Evolutionary conservation across 2,329 filamentous ascomycete species (phyloP).

Genomic region (Xylaria sp.): DNA sequence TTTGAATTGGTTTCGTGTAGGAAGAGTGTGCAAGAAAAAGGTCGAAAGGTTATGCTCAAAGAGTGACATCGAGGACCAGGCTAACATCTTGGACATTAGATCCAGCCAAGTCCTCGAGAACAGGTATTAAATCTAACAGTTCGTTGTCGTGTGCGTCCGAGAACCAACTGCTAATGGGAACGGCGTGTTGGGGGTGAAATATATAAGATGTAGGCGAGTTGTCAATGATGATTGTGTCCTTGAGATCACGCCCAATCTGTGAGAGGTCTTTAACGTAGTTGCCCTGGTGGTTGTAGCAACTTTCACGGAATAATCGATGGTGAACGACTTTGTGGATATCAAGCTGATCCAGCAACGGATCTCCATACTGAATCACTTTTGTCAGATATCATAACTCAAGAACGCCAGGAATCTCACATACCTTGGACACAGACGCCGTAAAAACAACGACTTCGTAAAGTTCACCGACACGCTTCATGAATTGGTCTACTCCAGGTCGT

Average conservation of each 20-base stretch:
- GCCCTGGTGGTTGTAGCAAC: slow-evolving; percentile 98
- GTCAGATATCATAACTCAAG: slow-evolving; percentile 39
- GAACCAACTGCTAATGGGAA: slow-evolving; percentile 99
- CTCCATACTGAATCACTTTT: slow-evolving; percentile 76
- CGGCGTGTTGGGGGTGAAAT: slow-evolving; percentile 98
- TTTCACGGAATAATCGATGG: slow-evolving; percentile 95
- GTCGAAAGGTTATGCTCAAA: slow-evolving; percentile 58
- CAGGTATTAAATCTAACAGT: slow-evolving; percentile 94
- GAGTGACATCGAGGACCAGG: slow-evolving; percentile 92
- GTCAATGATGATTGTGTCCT: slow-evolving; percentile 99
- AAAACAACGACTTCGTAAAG: slow-evolving; percentile 99
- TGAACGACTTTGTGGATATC: slow-evolving; percentile 98
- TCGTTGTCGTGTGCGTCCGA: slow-evolving; percentile 99
- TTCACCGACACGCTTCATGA: slow-evolving; percentile 98
- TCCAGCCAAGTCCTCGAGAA: slow-evolving; percentile 94
- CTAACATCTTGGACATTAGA: slow-evolving; percentile 93
- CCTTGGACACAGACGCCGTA: slow-evolving; percentile 97
- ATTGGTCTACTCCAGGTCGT: slow-evolving; percentile 96
- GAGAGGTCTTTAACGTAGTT: slow-evolving; percentile 99
- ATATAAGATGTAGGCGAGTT: slow-evolving; percentile 99
- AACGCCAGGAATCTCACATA: slow-evolving; percentile 54
- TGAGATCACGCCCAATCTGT: slow-evolving; percentile 92
- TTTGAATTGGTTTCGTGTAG: slow-evolving; percentile 26
- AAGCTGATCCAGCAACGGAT: slow-evolving; percentile 93
- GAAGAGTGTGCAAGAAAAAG: slow-evolving; percentile 45